Percentiles rank a stretch among this genome's conserved stretches.
These are phyloP conservation scores for Spathaspora arborariae DNA, from an alignment of 805 yeast genomes.

Conservation along the genomic window DNA sequence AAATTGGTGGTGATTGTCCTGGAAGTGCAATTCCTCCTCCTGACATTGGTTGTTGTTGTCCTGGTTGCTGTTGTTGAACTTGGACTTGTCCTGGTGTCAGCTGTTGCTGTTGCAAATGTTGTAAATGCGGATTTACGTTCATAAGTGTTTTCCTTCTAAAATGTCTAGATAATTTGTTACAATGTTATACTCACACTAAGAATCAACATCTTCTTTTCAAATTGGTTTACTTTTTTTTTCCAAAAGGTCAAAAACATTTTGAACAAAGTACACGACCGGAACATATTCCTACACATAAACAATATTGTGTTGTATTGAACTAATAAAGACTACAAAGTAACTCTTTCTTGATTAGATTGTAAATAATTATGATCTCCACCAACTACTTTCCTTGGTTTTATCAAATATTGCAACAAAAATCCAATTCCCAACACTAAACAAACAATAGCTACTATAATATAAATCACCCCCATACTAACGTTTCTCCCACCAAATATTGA, in stretches of 20 bases:
- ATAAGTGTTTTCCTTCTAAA: too few species aligned
- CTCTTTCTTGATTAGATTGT: constrained; percentile 15
- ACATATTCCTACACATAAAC: too few species aligned
- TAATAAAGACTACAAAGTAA: background rate
- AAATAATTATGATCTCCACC: constrained; percentile 79
- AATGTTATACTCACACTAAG: too few species aligned
- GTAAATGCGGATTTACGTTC: constrained; percentile 43
- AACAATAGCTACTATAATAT: constrained; percentile 77
- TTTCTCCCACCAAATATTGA: constrained; percentile 87
- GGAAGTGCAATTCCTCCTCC: constrained; percentile 13
- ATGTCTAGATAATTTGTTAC: too few species aligned
- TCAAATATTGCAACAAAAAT: constrained; percentile 75
- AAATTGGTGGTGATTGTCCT: constrained; percentile 9
- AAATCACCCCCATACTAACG: constrained; percentile 78
- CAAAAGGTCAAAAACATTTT: background rate
- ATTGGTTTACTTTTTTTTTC: background rate
- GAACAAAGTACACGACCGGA: background rate
- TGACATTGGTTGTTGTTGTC: constrained; percentile 26
- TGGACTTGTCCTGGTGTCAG: constrained; percentile 24
- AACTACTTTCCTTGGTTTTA: constrained; percentile 82
- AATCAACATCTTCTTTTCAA: background rate
- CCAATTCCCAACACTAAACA: constrained; percentile 66
- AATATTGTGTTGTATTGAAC: too few species aligned
- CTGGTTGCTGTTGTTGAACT: constrained; percentile 18
- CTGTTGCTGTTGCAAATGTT: constrained; percentile 36